These are phyloP conservation scores for Saccharomycopsis javanensis DNA, from an alignment of 805 yeast genomes.

Conservation along the genomic window DNA sequence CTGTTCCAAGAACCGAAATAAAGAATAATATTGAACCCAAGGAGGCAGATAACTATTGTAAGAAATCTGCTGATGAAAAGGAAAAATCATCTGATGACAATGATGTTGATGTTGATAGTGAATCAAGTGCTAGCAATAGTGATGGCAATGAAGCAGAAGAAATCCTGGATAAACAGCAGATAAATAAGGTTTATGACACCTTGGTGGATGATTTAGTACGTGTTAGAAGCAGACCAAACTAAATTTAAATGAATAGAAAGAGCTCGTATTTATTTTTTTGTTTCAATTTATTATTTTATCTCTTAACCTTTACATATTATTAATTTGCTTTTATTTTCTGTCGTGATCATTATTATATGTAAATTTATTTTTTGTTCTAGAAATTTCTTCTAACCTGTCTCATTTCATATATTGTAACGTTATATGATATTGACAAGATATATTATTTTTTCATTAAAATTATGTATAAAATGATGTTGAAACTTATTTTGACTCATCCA, in stretches of 20 bases:
- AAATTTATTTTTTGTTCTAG: too few relatives aligned
- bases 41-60: not conserved
- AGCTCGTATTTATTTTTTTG: not conserved
- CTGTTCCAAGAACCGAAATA: not conserved
- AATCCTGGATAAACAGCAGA: slow-evolving; percentile 21
- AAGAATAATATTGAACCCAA: not conserved
- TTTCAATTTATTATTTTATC: not conserved
- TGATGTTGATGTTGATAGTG: slow-evolving; percentile 3
- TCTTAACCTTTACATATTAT: not conserved
- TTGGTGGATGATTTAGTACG: slow-evolving; percentile 32
- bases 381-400: too few relatives aligned
- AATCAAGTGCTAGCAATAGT: not conserved
- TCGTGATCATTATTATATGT: not conserved
- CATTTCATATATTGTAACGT: too few relatives aligned
- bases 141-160: slow-evolving; percentile 21
- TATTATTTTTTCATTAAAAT: too few relatives aligned
- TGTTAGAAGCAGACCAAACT: slow-evolving; percentile 35
- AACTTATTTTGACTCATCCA: not conserved
- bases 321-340: not conserved
- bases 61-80: not conserved
- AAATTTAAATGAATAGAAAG: slow-evolving; percentile 23
- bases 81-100: not conserved
- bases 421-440: too few relatives aligned
- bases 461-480: not conserved
- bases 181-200: slow-evolving; percentile 32